phyloP scores from a whole-genome alignment of 2,329 filamentous ascomycete species.

The Hortaea sp. region DNA sequence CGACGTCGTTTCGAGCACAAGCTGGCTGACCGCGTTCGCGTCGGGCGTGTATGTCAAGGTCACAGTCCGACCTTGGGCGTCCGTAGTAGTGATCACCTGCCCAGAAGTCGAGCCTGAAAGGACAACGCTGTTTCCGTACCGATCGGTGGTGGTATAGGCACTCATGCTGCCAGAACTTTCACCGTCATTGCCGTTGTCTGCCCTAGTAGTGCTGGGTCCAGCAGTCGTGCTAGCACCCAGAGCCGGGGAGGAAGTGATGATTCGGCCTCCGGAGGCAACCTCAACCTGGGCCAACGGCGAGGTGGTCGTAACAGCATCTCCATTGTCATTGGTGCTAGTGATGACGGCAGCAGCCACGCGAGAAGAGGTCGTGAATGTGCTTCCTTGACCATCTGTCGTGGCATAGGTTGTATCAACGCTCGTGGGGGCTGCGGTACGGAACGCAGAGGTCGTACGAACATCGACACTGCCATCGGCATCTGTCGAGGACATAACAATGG shows the following conservation, averaged over 20 bases:
- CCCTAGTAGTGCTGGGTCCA: background rate
- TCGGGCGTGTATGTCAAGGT: conserved; percentile 38
- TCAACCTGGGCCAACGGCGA: conserved; percentile 29
- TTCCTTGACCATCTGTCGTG: conserved; percentile 21
- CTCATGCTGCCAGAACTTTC: background rate
- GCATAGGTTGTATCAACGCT: conserved; percentile 21
- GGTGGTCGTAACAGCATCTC: conserved; percentile 27
- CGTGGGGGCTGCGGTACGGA: conserved; percentile 24
- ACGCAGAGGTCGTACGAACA: conserved; percentile 28
- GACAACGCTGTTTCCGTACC: conserved; percentile 28
- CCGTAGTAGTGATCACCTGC: conserved; percentile 34
- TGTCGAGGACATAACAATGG: conserved; percentile 30
- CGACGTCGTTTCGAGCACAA: conserved; percentile 29
- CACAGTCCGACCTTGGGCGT: conserved; percentile 31
- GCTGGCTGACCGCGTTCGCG: conserved; percentile 29
- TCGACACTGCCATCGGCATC: conserved; percentile 27
- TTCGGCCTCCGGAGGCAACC: conserved; percentile 27
- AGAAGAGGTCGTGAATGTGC: conserved; percentile 24
- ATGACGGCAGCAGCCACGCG: conserved; percentile 30
- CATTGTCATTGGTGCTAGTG: conserved; percentile 30
- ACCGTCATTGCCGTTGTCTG: background rate
- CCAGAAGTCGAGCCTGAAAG: conserved; percentile 24
- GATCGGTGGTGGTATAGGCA: conserved; percentile 28
- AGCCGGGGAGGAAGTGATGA: conserved; percentile 29
- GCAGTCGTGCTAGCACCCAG: conserved; percentile 25